Evolutionary conservation across 2,329 filamentous ascomycete species (phyloP), one percentile per base, ranked within the genome.

Genomic region (Hawksworthiomyces lignivorus): DNA sequence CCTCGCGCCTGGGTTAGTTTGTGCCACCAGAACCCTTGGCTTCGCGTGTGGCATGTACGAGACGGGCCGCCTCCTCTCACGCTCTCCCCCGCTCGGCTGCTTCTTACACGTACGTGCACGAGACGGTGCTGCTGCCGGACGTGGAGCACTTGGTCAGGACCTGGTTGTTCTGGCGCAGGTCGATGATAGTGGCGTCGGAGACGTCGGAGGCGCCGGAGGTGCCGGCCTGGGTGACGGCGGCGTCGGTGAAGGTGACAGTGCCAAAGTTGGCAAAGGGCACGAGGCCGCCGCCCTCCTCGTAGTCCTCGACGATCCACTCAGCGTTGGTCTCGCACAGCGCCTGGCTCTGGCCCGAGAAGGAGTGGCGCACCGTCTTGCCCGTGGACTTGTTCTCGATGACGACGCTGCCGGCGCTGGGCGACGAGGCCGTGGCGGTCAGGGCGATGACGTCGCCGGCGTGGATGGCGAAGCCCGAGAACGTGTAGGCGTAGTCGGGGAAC

Each of bases 361-460:
- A 34, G 58, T 80, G 69, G 14, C 64, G 65, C 21, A 73, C 73
- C 4, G 53, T 65, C 51, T 69, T 54, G 22, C 72, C 73, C 4
- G 64, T 74, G 15, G 39, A 32, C 22, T 51, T 48, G 45, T 53
- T 50, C 26, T 44, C 45, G 17, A 58, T 41, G 19, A 45, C 36
- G 12, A 59, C 43, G 14, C 44, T 45, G 36, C 43, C 57, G 6
- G 41, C 40, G 5, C 45, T 48, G 18, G 55, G 66, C 18, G 62
- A 67, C 3, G 54, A 65, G 5, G 61, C 67, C 9, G 58, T 54
- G 30, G 56, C 56, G 5, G 54, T 59, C 50, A 49, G 34, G 18
- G 41, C 32, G 29, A 60, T 46, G 49, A 50, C 55, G 31, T 60
- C 56, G 8, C 56, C 55, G 9, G 56, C 52, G 27, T 47, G 49